phyloP scores from a whole-genome alignment of 73 alveolate genomes.

The Paramecium pentaurelia region DNA sequence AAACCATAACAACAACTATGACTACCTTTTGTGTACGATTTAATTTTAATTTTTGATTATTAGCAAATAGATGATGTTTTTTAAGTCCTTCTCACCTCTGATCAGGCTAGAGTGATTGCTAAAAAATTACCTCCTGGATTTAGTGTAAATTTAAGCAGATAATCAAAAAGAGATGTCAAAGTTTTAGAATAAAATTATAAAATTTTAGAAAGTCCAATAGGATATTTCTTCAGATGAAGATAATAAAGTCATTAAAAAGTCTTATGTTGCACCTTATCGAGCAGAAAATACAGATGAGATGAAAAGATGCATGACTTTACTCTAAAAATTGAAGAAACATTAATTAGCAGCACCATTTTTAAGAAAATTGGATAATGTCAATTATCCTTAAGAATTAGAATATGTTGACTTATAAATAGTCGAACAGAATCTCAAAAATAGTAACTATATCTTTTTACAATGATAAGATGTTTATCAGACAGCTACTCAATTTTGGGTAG shows the following conservation, averaged over 20 bases:
- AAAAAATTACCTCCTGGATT: conserved; percentile 14
- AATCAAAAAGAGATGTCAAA: conserved; percentile 12
- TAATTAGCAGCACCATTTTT: conserved; percentile 18
- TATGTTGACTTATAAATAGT: conserved; percentile 25
- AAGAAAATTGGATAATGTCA: conserved; percentile 29
- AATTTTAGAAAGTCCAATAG: not conserved
- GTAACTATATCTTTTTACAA: not conserved
- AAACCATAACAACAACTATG: not conserved
- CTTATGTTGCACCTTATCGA: not conserved
- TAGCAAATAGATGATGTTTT: conserved; percentile 15
- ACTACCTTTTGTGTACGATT: conserved; percentile 24
- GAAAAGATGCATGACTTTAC: not conserved
- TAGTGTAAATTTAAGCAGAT: not conserved
- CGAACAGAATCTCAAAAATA: conserved; percentile 34
- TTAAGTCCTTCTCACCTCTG: not conserved
- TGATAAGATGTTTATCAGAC: conserved; percentile 16
- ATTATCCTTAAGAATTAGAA: conserved; percentile 19
- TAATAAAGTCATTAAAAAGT: not conserved
- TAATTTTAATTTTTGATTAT: not conserved
- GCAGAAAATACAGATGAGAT: not conserved
- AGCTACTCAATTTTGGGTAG: conserved; percentile 33
- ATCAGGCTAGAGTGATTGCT: conserved; percentile 35
- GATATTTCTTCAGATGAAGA: conserved; percentile 36
- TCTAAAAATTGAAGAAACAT: conserved; percentile 4
- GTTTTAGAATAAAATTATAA: not conserved